A percentile compares a stretch with the other conserved stretches of the same genome.
Conservation (phyloP, 2,329 filamentous ascomycete genomes). For the Xylaria multiplex region DNA sequence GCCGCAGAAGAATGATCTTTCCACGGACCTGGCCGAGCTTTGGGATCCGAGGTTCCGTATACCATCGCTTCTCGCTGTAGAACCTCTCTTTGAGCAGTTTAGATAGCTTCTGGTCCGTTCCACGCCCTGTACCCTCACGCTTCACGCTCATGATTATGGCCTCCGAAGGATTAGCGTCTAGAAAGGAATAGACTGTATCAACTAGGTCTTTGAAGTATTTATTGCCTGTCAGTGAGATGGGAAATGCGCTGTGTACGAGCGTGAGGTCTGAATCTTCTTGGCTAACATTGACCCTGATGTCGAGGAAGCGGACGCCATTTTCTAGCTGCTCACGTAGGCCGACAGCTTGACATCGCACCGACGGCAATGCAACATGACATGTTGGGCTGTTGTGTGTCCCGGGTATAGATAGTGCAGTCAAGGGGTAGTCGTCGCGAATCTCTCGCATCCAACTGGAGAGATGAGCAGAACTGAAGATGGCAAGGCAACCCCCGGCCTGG, state of each 20-base stretch:
- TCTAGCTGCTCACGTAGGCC: slow-evolving; percentile 79
- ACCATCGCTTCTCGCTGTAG: slow-evolving; percentile 73
- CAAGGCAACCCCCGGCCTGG: slow-evolving; percentile 62
- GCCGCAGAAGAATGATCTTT: slow-evolving; percentile 83
- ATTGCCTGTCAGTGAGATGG: slow-evolving; percentile 81
- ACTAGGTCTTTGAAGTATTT: slow-evolving; percentile 83
- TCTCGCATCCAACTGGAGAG: slow-evolving; percentile 83
- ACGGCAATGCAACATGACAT: slow-evolving; percentile 83
- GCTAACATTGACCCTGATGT: slow-evolving; percentile 76
- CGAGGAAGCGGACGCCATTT: slow-evolving; percentile 94
- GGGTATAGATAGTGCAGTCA: slow-evolving; percentile 87
- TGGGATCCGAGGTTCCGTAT: slow-evolving; percentile 79
- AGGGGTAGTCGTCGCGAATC: slow-evolving; percentile 74
- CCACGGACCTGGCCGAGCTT: slow-evolving; percentile 81
- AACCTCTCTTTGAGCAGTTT: slow-evolving; percentile 80
- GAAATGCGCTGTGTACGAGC: slow-evolving; percentile 91
- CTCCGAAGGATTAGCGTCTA: slow-evolving; percentile 81
- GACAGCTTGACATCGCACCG: slow-evolving; percentile 91
- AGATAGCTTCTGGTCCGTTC: slow-evolving; percentile 81
- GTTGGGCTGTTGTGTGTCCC: slow-evolving; percentile 97
- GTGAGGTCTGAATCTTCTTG: slow-evolving; percentile 71
- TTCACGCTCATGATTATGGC: slow-evolving; percentile 88
- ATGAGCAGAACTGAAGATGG: slow-evolving; percentile 76
- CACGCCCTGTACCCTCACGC: slow-evolving; percentile 84
- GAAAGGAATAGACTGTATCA: slow-evolving; percentile 76